Conservation (phyloP, 129 eudicot genomes). For the Artemisia tridentata region DNA sequence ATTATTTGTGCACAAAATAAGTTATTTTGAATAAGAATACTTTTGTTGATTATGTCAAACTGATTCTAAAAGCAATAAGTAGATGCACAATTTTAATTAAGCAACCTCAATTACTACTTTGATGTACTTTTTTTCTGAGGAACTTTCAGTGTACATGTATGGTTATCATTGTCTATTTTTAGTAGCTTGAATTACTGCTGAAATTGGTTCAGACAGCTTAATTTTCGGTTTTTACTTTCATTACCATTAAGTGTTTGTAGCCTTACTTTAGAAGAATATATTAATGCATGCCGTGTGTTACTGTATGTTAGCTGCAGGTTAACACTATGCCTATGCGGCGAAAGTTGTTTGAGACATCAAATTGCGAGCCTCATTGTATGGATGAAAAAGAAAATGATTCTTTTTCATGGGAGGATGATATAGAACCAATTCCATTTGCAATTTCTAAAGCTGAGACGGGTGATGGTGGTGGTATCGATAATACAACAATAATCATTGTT, state of each 20-base stretch:
- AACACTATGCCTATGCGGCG: slow-evolving; percentile 39
- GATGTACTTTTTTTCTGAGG: too few relatives aligned
- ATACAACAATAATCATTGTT: slow-evolving; percentile 48
- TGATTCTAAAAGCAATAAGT: too few relatives aligned
- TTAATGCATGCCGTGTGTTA: slow-evolving; percentile 14
- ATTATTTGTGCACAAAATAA: too few relatives aligned
- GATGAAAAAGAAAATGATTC: slow-evolving; percentile 4
- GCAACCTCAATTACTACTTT: too few relatives aligned
- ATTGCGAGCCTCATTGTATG: slow-evolving; percentile 4
- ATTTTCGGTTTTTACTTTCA: background rate
- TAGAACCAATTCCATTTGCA: slow-evolving; percentile 33
- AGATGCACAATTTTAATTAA: too few relatives aligned
- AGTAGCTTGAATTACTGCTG: background rate
- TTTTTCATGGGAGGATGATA: slow-evolving; percentile 11
- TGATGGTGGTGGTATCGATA: slow-evolving; percentile 35
- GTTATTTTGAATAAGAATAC: too few relatives aligned
- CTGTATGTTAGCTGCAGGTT: slow-evolving; percentile 36
- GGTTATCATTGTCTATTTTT: background rate
- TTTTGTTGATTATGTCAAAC: too few relatives aligned
- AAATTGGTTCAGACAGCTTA: background rate
- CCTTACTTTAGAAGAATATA: background rate
- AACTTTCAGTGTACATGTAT: background rate
- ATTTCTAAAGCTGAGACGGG: slow-evolving; percentile 28
- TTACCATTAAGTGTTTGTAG: slow-evolving; percentile 8
- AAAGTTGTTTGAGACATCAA: slow-evolving; percentile 35